phyloP scores from a whole-genome alignment of 345 rosid genomes.

The Turritis glabra region DNA sequence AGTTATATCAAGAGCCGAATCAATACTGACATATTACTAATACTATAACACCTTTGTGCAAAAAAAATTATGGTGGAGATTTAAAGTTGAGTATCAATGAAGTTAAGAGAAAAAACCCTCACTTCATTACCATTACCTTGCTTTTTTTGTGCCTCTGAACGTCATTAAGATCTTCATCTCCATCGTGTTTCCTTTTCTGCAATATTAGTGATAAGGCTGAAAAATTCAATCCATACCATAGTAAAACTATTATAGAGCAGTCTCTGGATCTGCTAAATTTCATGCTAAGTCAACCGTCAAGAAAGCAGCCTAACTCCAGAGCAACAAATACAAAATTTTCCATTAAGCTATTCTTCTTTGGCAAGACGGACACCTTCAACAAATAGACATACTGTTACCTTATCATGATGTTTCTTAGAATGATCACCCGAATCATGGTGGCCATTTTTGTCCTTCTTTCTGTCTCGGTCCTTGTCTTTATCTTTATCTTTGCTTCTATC shows the following conservation, averaged over 20 bases:
- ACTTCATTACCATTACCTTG: constrained; percentile 59
- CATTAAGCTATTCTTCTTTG: neutral
- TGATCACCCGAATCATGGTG: constrained; percentile 83
- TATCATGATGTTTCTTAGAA: constrained; percentile 82
- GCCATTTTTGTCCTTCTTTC: constrained; percentile 73
- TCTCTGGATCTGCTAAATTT: constrained; percentile 6
- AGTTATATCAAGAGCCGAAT: constrained; percentile 19
- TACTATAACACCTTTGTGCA: constrained; percentile 5
- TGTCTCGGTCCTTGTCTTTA: constrained; percentile 78
- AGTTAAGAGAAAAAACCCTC: neutral
- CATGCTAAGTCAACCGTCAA: neutral
- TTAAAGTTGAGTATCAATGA: constrained; percentile 1
- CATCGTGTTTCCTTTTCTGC: constrained; percentile 97
- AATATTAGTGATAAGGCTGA: constrained; percentile 27
- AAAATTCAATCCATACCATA: constrained; percentile 9
- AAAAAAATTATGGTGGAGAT: neutral
- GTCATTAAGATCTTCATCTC: constrained; percentile 87
- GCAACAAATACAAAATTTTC: neutral
- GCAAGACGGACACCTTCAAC: constrained; percentile 16
- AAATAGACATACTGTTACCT: constrained; percentile 53
- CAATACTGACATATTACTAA: constrained; percentile 1
- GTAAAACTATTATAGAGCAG: constrained; percentile 9
- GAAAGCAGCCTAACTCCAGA: constrained; percentile 13
- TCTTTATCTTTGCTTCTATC: constrained; percentile 83
- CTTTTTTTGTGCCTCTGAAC: constrained; percentile 85